Evolutionary conservation across 73 alveolate genomes (phyloP).

Genomic region (Paramecium sexaurelia): DNA sequence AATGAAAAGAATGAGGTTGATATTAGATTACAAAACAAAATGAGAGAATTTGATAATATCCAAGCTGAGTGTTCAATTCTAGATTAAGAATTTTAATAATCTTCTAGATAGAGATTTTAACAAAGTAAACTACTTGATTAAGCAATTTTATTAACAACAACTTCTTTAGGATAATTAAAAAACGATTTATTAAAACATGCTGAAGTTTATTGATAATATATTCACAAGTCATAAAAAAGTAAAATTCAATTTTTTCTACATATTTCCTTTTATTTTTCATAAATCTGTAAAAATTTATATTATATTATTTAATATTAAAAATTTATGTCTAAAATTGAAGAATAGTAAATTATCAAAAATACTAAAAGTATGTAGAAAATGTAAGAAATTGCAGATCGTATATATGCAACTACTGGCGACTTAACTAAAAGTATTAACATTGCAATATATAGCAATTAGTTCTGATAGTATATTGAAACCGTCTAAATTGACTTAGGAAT

Average conservation of each 20-base stretch:
- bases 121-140: slow-evolving; percentile 1
- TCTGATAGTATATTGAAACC: slow-evolving; percentile 40
- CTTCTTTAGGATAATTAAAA: slow-evolving; percentile 51
- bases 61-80: not conserved
- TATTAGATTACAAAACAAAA: slow-evolving; percentile 25
- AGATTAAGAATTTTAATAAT: slow-evolving; percentile 1
- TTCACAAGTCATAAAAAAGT: too few relatives aligned
- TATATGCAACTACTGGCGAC: slow-evolving; percentile 56
- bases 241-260: too few relatives aligned
- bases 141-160: slow-evolving; percentile 33
- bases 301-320: not conserved
- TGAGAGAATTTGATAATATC: not conserved
- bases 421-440: slow-evolving; percentile 47
- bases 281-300: not conserved
- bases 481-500: slow-evolving; percentile 36
- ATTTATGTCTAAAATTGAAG: not conserved
- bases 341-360: slow-evolving; percentile 17
- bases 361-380: slow-evolving; percentile 63
- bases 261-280: not conserved
- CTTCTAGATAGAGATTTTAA: not conserved
- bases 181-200: slow-evolving; percentile 29
- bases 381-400: slow-evolving; percentile 66
- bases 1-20: slow-evolving; percentile 20
- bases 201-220: slow-evolving; percentile 9
- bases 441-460: not conserved